These are phyloP conservation scores for Xylariaceae sp. DNA, from an alignment of 2,329 filamentous ascomycete species.

Conservation along the genomic window DNA sequence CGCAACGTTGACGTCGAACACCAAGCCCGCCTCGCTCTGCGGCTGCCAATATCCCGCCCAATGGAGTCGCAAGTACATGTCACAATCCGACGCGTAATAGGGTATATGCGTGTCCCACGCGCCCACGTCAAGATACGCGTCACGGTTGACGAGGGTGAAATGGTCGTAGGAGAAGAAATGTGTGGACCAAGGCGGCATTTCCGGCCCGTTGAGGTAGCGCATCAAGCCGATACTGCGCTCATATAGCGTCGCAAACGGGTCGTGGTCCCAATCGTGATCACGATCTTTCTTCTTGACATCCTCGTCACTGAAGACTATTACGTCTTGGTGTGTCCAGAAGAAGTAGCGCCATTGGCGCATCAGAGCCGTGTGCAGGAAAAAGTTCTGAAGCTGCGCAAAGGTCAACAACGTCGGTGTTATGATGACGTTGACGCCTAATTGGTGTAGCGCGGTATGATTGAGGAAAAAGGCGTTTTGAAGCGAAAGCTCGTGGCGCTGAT, in stretches of 20 bases:
- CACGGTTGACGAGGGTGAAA: conserved; percentile 55
- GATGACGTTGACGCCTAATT: conserved; percentile 57
- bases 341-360: conserved; percentile 50
- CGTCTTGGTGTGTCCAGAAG: conserved; percentile 58
- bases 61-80: conserved; percentile 51
- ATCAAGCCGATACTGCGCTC: conserved; percentile 42
- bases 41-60: conserved; percentile 50
- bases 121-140: conserved; percentile 49
- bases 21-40: conserved; percentile 46
- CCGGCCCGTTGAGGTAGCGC: conserved; percentile 41
- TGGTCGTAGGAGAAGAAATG: conserved; percentile 58
- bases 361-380: conserved; percentile 49
- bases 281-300: conserved; percentile 44
- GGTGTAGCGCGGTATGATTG: conserved; percentile 54
- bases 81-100: conserved; percentile 54
- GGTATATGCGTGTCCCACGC: conserved; percentile 58
- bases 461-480: conserved; percentile 61
- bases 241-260: conserved; percentile 44
- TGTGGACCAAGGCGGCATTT: conserved; percentile 51
- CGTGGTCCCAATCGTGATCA: conserved; percentile 44
- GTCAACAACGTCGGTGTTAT: conserved; percentile 53
- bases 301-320: conserved; percentile 51
- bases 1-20: conserved; percentile 49
- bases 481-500: conserved; percentile 49
- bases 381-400: conserved; percentile 59